A percentile compares a stretch with the other conserved stretches of the same genome.
phyloP scores from a whole-genome alignment of 208 protist genomes.

The Histomonas meleagridis region DNA sequence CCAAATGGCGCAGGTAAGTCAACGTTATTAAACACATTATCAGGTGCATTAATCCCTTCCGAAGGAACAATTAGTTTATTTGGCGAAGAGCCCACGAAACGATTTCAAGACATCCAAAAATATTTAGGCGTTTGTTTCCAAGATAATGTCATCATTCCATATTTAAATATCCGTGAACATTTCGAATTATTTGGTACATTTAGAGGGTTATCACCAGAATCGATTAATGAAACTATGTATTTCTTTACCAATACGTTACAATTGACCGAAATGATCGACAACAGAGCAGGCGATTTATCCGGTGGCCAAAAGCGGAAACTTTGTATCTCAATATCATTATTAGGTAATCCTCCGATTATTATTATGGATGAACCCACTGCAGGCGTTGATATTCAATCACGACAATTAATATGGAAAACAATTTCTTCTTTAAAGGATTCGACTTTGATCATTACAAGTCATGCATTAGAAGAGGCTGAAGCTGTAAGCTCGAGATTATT shows the following conservation, averaged over 20 bases:
- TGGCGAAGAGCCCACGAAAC: not conserved
- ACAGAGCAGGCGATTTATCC: not conserved
- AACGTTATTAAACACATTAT: not conserved
- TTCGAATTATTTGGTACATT: not conserved
- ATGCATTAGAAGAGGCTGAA: conserved; percentile 17
- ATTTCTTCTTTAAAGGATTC: not conserved
- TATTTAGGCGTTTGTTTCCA: not conserved
- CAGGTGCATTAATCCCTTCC: not conserved
- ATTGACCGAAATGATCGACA: not conserved
- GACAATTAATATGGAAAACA: conserved; percentile 10
- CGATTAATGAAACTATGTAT: not conserved
- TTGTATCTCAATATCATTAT: not conserved
- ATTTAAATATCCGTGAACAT: not conserved
- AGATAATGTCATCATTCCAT: not conserved
- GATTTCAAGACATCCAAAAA: not conserved
- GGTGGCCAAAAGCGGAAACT: conserved; percentile 28
- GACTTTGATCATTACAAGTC: not conserved
- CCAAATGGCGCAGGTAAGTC: conserved; percentile 13
- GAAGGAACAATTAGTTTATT: not conserved
- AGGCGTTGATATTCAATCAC: not conserved
- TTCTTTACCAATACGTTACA: not conserved
- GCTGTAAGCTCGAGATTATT: not conserved
- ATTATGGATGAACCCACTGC: conserved; percentile 32
- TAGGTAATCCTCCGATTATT: conserved; percentile 28
- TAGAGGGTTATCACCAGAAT: not conserved